Conservation (phyloP, 73 alveolate genomes). For the Paraurostyla sp. region DNA sequence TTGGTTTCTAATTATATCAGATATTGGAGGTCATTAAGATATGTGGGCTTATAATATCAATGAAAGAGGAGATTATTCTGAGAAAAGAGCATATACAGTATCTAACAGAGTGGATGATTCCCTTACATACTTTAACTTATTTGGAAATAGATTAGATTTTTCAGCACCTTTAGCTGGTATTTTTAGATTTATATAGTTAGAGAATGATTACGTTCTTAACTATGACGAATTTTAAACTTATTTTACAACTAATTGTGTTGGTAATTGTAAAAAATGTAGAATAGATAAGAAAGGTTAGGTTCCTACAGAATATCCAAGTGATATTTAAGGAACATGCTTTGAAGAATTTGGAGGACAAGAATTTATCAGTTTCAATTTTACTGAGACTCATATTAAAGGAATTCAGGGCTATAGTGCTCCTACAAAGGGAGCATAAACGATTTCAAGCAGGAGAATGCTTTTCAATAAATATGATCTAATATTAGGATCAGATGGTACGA, state of each 20-base stretch:
- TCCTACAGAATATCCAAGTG: not conserved
- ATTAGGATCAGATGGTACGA: not conserved
- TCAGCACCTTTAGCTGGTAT: conserved; percentile 26
- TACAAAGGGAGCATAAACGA: not conserved
- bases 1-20: too few species aligned
- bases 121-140: not conserved
- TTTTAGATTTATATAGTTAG: not conserved
- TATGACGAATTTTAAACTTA: not conserved
- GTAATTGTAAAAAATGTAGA: not conserved
- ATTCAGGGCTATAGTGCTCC: not conserved
- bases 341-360: not conserved
- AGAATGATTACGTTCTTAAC: not conserved
- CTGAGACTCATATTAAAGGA: not conserved
- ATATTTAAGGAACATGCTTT: not conserved
- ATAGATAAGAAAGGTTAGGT: not conserved
- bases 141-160: not conserved
- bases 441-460: not conserved
- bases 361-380: not conserved
- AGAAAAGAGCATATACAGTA: too few species aligned
- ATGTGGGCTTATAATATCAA: too few species aligned
- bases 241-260: not conserved
- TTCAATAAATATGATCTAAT: not conserved
- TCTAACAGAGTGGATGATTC: not conserved
- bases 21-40: too few species aligned
- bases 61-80: too few species aligned